These are phyloP conservation scores for Euphrasia confusa DNA, from an alignment of 257 asterid genomes.

Conservation along the genomic window DNA sequence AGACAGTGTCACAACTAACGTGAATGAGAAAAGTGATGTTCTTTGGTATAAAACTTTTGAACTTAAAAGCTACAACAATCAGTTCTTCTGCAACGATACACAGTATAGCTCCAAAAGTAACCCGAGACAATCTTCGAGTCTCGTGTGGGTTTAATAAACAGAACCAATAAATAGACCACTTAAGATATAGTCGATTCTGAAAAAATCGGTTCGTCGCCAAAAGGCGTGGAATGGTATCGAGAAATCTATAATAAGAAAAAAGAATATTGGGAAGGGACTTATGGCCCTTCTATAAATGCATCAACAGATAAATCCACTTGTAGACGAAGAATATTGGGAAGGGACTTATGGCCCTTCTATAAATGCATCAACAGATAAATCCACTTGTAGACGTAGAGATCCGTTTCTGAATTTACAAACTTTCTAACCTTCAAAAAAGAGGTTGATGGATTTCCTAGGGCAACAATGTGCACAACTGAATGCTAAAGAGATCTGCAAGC, in stretches of 20 bases:
- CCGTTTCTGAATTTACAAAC: neutral
- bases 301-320: neutral
- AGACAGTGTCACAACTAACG: neutral
- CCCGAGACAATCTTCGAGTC: neutral
- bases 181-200: neutral
- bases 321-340: neutral
- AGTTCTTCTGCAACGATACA: neutral
- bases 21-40: neutral
- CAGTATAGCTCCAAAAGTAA: neutral
- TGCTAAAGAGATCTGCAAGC: slow-evolving; percentile 74
- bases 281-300: neutral
- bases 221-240: neutral
- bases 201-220: neutral
- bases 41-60: neutral
- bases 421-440: neutral
- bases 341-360: neutral
- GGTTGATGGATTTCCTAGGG: slow-evolving; percentile 20
- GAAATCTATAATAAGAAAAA: neutral
- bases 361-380: neutral
- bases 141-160: neutral
- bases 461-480: slow-evolving; percentile 61
- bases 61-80: neutral
- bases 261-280: neutral
- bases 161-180: slow-evolving; percentile 1
- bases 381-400: neutral